phyloP scores from a whole-genome alignment of 202 grass and related monocot genomes.

The Sporobolus alterniflorus region DNA sequence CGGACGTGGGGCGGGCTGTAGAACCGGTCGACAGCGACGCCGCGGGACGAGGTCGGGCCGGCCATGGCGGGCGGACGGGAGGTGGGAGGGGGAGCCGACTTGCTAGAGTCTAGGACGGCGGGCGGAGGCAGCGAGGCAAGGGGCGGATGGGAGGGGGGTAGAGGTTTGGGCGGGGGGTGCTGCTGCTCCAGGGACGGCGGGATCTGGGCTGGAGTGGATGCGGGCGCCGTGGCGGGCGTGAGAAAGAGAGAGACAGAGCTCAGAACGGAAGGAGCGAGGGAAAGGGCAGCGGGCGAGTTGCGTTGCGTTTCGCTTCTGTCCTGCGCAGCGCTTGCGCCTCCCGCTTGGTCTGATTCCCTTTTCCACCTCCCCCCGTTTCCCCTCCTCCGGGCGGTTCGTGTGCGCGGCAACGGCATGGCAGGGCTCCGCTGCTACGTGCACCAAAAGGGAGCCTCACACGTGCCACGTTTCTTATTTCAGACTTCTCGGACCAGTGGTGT shows the following conservation, averaged over 20 bases:
- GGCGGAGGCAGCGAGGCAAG: neutral
- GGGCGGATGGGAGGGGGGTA: neutral
- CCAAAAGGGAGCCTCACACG: too few species aligned
- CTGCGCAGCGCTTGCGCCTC: too few species aligned
- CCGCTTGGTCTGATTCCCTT: too few species aligned
- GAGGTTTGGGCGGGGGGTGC: conserved; percentile 32
- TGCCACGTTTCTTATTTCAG: too few species aligned
- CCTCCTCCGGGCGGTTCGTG: too few species aligned
- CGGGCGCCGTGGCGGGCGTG: conserved; percentile 31
- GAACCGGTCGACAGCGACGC: conserved; percentile 58
- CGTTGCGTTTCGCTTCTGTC: too few species aligned
- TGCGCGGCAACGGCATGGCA: too few species aligned
- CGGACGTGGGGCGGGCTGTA: conserved; percentile 75
- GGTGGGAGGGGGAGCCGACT: neutral
- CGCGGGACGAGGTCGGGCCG: conserved; percentile 34
- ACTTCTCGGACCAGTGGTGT: too few species aligned
- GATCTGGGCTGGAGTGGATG: conserved; percentile 34
- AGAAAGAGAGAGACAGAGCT: neutral
- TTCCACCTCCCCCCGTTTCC: too few species aligned
- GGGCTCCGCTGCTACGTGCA: too few species aligned
- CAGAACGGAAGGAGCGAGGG: too few species aligned
- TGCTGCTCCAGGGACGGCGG: conserved; percentile 20
- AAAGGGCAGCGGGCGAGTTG: too few species aligned
- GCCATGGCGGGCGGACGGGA: conserved; percentile 30
- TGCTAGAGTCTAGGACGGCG: neutral